A percentile compares a stretch with the other conserved stretches of the same genome.
Evolutionary conservation across 2,329 filamentous ascomycete species (phyloP).

Genomic region (Hirsutella minnesotensis): DNA sequence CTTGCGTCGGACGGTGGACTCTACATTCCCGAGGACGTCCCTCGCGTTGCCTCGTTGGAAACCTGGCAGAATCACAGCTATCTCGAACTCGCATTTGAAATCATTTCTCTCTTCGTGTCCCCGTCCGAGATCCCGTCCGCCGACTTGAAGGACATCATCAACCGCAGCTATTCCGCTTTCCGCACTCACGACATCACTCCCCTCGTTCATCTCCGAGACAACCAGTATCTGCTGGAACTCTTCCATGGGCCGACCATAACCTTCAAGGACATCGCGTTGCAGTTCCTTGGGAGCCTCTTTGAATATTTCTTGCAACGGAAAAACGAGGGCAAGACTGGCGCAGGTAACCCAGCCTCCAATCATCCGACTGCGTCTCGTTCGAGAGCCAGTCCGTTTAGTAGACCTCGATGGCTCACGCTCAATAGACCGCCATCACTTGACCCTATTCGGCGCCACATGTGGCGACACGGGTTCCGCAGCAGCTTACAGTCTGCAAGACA

Average conservation of each 20-base stretch:
- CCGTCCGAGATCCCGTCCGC: conserved; percentile 65
- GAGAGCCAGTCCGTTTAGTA: background rate
- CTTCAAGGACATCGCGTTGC: conserved; percentile 93
- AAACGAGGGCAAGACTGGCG: conserved; percentile 56
- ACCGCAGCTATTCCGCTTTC: conserved; percentile 82
- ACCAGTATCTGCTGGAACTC: conserved; percentile 79
- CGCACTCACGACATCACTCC: conserved; percentile 69
- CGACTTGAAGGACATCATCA: conserved; percentile 74
- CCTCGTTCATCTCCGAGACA: conserved; percentile 59
- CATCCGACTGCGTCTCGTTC: background rate
- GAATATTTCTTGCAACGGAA: conserved; percentile 72
- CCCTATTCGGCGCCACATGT: conserved; percentile 79
- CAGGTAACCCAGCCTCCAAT: conserved; percentile 21
- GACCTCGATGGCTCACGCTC: background rate
- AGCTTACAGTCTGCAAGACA: conserved; percentile 86
- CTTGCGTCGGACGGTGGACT: conserved; percentile 78
- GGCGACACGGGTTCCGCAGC: conserved; percentile 89
- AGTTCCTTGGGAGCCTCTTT: conserved; percentile 92
- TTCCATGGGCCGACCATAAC: conserved; percentile 95
- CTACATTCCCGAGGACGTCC: conserved; percentile 78
- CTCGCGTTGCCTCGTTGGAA: conserved; percentile 20
- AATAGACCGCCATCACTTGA: conserved; percentile 62
- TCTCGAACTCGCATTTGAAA: conserved; percentile 68
- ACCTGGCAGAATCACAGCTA: conserved; percentile 72
- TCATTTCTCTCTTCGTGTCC: conserved; percentile 83